phyloP scores from a whole-genome alignment of 2,329 filamentous ascomycete genomes.

The Fusarium globosum region DNA sequence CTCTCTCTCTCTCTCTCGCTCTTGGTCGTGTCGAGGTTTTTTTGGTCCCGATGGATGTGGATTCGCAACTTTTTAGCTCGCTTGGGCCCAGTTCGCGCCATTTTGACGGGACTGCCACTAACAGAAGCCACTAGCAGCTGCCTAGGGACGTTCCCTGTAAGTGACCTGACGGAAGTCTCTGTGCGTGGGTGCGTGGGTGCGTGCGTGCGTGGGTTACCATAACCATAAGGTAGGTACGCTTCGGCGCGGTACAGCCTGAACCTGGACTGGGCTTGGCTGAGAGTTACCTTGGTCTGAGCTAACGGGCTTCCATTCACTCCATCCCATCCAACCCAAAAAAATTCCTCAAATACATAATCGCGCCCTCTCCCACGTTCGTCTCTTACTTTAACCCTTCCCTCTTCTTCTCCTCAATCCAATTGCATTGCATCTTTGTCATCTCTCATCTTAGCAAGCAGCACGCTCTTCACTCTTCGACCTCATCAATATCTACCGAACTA shows the following conservation, averaged over 20 bases:
- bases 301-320: constrained; percentile 2
- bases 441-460: constrained; percentile 6
- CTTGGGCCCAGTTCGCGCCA: constrained; percentile 29
- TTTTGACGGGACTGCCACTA: constrained; percentile 21
- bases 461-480: constrained; percentile 4
- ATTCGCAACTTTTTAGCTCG: constrained; percentile 25
- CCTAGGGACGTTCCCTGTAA: constrained; percentile 20
- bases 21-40: constrained; percentile 8
- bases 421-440: constrained; percentile 4
- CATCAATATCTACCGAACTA: constrained; percentile 16
- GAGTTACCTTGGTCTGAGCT: constrained; percentile 1
- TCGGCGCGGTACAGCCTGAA: constrained; percentile 33
- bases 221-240: constrained; percentile 6
- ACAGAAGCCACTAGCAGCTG: not conserved
- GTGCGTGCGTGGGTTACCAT: not conserved
- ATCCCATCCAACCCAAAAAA: constrained; percentile 31
- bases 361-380: constrained; percentile 29
- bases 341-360: constrained; percentile 45
- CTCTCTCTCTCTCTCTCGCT: not conserved
- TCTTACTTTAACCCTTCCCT: not conserved
- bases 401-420: constrained; percentile 21
- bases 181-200: not conserved
- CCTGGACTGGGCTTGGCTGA: not conserved
- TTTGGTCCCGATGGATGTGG: constrained; percentile 4
- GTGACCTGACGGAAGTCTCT: constrained; percentile 1